Percentiles rank a stretch among this genome's conserved stretches.
Evolutionary conservation across 805 yeast genomes (phyloP).

Genomic region (Cyberlindnera misumaiensis): DNA sequence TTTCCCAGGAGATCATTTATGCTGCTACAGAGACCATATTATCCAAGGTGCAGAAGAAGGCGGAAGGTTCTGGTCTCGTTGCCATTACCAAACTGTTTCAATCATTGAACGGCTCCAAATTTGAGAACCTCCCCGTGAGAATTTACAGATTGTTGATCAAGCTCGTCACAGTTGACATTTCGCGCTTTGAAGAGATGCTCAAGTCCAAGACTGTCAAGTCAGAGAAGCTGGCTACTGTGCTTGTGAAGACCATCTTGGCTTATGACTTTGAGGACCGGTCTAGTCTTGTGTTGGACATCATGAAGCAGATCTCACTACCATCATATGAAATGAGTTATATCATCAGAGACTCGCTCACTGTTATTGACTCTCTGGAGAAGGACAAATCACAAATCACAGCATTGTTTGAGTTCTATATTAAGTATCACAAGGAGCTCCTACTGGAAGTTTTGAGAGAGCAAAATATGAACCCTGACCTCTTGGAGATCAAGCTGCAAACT

Average conservation of each 20-base stretch:
- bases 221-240: constrained; percentile 37
- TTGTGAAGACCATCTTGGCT: constrained; percentile 37
- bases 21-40: constrained; percentile 60
- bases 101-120: constrained; percentile 35
- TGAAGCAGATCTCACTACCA: constrained; percentile 29
- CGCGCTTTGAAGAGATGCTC: constrained; percentile 22
- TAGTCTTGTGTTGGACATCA: constrained; percentile 28
- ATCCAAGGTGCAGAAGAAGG: constrained; percentile 33
- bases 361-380: constrained; percentile 27
- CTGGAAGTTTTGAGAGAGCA: constrained; percentile 30
- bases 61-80: constrained; percentile 38
- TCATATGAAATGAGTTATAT: constrained; percentile 31
- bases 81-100: constrained; percentile 44
- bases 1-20: constrained; percentile 46
- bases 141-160: constrained; percentile 27
- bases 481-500: constrained; percentile 64
- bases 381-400: constrained; percentile 32
- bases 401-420: constrained; percentile 34
- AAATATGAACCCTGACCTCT: constrained; percentile 33
- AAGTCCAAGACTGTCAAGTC: constrained; percentile 24
- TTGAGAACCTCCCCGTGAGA: constrained; percentile 33
- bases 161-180: constrained; percentile 21
- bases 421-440: constrained; percentile 32
- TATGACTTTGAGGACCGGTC: constrained; percentile 33
- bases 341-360: constrained; percentile 32